phyloP scores from a whole-genome alignment of 2,329 filamentous ascomycete species.

The Cordyceps militaris region DNA sequence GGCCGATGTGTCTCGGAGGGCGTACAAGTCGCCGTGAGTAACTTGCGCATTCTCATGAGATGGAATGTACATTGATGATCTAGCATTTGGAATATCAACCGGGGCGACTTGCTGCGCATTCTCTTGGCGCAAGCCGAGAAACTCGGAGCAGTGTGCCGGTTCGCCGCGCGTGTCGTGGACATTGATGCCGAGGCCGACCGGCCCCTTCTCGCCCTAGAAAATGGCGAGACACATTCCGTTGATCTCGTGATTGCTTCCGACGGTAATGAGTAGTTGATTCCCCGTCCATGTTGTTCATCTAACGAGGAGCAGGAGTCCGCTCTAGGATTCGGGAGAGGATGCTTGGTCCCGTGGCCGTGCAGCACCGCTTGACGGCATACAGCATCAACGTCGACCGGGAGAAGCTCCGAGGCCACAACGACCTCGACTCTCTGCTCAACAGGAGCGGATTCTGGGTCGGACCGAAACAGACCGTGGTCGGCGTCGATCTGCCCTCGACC shows the following conservation, averaged over 20 bases:
- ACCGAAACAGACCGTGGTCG: too few species aligned
- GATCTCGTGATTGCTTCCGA: conserved; percentile 1
- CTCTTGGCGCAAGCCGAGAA: neutral
- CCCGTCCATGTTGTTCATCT: too few species aligned
- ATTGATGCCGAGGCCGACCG: neutral
- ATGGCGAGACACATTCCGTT: neutral
- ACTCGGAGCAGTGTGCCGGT: neutral
- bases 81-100: neutral
- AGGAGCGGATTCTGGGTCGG: too few species aligned
- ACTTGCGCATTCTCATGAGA: neutral
- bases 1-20: too few species aligned
- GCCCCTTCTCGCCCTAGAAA: neutral
- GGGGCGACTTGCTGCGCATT: neutral
- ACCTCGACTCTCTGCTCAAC: too few species aligned
- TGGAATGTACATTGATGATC: neutral
- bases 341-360: neutral
- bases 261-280: neutral
- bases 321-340: neutral
- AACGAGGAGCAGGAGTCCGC: neutral
- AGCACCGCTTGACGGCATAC: neutral
- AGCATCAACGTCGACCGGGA: neutral
- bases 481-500: too few species aligned
- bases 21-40: neutral
- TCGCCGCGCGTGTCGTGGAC: neutral
- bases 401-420: too few species aligned